These are phyloP conservation scores for Cercophora scortea DNA, from an alignment of 495 filamentous ascomycete species.

Conservation along the genomic window DNA sequence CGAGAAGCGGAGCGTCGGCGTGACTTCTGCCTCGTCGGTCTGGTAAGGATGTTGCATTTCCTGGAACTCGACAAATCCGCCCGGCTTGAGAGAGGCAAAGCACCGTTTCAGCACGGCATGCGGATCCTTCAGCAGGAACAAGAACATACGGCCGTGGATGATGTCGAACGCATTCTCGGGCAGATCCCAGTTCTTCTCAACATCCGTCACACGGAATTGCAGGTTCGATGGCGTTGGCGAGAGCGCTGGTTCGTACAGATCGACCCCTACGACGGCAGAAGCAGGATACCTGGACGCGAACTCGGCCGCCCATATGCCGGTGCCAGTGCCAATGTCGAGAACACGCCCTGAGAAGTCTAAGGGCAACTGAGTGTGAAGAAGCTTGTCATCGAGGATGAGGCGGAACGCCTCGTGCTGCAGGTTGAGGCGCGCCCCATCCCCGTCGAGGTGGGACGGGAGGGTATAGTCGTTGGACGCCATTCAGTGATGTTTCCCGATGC, in stretches of 20 bases:
- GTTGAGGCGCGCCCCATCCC: not conserved
- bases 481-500: not conserved
- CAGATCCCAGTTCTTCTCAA: slow-evolving; percentile 42
- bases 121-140: slow-evolving; percentile 50
- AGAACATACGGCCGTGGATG: slow-evolving; percentile 51
- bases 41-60: slow-evolving; percentile 18
- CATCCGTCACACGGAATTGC: slow-evolving; percentile 46
- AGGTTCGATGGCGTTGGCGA: slow-evolving; percentile 41
- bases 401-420: slow-evolving; percentile 2
- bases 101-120: slow-evolving; percentile 27
- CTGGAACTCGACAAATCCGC: slow-evolving; percentile 25
- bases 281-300: slow-evolving; percentile 41
- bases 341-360: not conserved
- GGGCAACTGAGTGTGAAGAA: not conserved
- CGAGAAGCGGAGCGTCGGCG: not conserved
- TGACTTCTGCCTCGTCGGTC: slow-evolving; percentile 15
- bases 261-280: slow-evolving; percentile 50
- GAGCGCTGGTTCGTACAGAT: slow-evolving; percentile 40
- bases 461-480: not conserved
- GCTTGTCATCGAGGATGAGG: not conserved
- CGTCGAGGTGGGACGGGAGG: slow-evolving; percentile 1
- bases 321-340: slow-evolving; percentile 52
- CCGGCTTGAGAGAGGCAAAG: slow-evolving; percentile 27
- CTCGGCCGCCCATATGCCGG: slow-evolving; percentile 14
- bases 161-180: slow-evolving; percentile 49